Conservation (phyloP, 1,284 basidiomycete species). For the Rugosomyces carneus region DNA sequence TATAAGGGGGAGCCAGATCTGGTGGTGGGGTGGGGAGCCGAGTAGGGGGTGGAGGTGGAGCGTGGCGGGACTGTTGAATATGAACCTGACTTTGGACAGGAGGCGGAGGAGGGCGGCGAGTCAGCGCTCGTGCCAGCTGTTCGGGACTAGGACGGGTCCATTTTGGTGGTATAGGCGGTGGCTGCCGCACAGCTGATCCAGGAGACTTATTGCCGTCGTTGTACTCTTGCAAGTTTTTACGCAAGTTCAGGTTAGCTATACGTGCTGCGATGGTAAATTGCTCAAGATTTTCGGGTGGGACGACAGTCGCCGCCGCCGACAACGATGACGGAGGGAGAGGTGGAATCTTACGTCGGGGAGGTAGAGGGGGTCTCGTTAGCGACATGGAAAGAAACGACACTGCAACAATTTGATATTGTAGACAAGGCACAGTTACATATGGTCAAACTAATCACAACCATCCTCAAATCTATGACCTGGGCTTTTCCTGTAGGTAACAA, state of each 20-base stretch:
- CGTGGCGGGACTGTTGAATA: slow-evolving; percentile 12
- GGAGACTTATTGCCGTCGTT: background rate
- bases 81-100: slow-evolving; percentile 15
- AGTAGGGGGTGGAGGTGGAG: slow-evolving; percentile 23
- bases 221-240: no score
- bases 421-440: slow-evolving; percentile 29
- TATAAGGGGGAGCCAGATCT: slow-evolving; percentile 17
- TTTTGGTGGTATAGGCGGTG: slow-evolving; percentile 18
- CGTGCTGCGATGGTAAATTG: slow-evolving; percentile 23
- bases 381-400: slow-evolving; percentile 9
- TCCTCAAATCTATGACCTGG: slow-evolving; percentile 65
- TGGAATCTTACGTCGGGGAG: slow-evolving; percentile 23
- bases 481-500: slow-evolving; percentile 65
- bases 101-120: slow-evolving; percentile 29
- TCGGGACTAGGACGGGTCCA: slow-evolving; percentile 17
- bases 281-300: slow-evolving; percentile 7
- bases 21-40: slow-evolving; percentile 27
- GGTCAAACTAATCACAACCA: slow-evolving; percentile 26
- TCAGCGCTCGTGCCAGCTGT: slow-evolving; percentile 25
- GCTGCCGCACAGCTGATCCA: slow-evolving; percentile 3
- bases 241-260: slow-evolving; percentile 25
- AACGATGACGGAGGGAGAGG: slow-evolving; percentile 19
- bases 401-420: slow-evolving; percentile 2
- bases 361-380: slow-evolving; percentile 15
- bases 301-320: no score